Evolutionary conservation across 2,329 filamentous ascomycete species (phyloP), one percentile per base, ranked within the genome.

Genomic region (Akanthomyces muscarius): DNA sequence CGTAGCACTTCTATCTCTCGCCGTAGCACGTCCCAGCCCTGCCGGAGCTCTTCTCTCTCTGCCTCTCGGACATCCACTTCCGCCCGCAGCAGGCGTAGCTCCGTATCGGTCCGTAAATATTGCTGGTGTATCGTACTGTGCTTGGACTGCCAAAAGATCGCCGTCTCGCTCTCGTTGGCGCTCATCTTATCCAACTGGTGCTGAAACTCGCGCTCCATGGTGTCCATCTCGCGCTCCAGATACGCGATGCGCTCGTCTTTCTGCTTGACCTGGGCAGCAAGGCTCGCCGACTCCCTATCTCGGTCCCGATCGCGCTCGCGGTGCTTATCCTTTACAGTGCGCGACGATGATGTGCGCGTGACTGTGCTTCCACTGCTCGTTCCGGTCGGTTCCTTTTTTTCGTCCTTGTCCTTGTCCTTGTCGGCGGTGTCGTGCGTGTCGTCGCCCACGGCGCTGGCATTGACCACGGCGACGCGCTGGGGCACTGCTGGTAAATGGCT

Each of bases 61-160:
- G 73, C 78, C 62, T 80, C 77, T 44, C 79, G 75, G 36, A 77
- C 74, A 47, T 80, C 78, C n/a, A 80, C 74, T 69, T 86, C 82
- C 54, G 76, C 74, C 47, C 78, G 75, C 50, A 86, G 72, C 36
- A 84, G 71, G 11, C 81, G 76, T 65, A 86, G 75, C 67, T 85
- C 81, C 18, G 81, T 80, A 67, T 86, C 83, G 5, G 77, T 77
- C 28, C 80, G 76, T 50, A 82, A 71, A 65, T 80, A 81, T 68
- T 81, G 81, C 72, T 82, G 80, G 70, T 85, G 80, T 51, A 86
- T 71, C 38, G 71, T 72, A 63, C 78, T 79, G 72, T 85, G 80
- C 68, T 84, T 85, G 51, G 78, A 72, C 72, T 86, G 83, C 83
- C 85, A 87, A 70, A 83, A 85, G 16, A 78, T 77, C 3, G 83